phyloP scores from a whole-genome alignment of 352 stramenopile genomes.

The Albugo laibachii region DNA sequence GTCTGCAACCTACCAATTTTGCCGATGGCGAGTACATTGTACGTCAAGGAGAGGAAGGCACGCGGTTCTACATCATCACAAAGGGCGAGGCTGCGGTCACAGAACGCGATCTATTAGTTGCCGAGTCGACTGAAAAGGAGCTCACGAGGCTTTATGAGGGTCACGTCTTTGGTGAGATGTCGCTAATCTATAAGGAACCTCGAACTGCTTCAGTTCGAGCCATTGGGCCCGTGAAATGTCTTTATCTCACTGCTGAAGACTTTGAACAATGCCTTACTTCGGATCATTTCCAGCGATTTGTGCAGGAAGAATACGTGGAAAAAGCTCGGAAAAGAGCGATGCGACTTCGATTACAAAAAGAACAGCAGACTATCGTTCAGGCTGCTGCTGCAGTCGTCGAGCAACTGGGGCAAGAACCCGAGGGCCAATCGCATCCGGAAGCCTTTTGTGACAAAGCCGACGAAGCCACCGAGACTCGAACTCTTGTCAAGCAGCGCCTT shows the following conservation, averaged over 20 bases:
- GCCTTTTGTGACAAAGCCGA: constrained; percentile 27
- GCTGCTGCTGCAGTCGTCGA: background rate
- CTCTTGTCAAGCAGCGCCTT: constrained; percentile 62
- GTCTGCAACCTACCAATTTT: constrained; percentile 66
- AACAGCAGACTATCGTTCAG: constrained; percentile 19
- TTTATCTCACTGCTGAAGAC: constrained; percentile 75
- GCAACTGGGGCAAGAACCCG: background rate
- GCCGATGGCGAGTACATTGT: constrained; percentile 78
- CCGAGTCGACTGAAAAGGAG: constrained; percentile 31
- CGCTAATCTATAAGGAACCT: constrained; percentile 72
- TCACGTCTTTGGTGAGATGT: constrained; percentile 81
- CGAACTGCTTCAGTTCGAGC: constrained; percentile 66
- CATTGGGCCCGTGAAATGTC: constrained; percentile 57
- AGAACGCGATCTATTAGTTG: constrained; percentile 23
- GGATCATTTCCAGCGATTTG: constrained; percentile 70
- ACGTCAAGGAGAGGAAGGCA: constrained; percentile 72
- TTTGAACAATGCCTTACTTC: constrained; percentile 74
- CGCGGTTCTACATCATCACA: constrained; percentile 81
- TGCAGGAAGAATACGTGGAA: constrained; percentile 71
- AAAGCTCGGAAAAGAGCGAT: constrained; percentile 69
- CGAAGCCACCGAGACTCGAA: constrained; percentile 44
- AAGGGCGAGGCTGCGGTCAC: constrained; percentile 64
- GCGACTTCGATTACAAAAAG: constrained; percentile 35
- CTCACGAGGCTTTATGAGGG: constrained; percentile 71
- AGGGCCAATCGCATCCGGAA: constrained; percentile 14